These are phyloP conservation scores for Clitocybe nebularis DNA, from an alignment of 1,284 basidiomycete genomes.

Conservation along the genomic window DNA sequence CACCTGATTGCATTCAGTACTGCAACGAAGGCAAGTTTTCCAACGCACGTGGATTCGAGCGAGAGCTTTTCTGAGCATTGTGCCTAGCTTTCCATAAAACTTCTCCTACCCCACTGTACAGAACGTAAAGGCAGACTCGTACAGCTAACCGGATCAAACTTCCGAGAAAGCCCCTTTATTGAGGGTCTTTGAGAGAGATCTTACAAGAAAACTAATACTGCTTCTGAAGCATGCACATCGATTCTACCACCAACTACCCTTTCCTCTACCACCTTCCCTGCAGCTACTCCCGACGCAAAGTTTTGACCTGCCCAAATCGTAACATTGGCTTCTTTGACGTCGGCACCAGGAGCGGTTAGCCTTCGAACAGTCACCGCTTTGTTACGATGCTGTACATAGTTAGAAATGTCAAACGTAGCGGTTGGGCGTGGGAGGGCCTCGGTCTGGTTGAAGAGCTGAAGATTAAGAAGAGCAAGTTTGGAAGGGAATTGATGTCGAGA, in stretches of 20 bases:
- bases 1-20: too few relatives aligned
- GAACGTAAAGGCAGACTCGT: too few relatives aligned
- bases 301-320: conserved; percentile 49
- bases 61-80: too few relatives aligned
- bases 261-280: conserved; percentile 36
- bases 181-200: too few relatives aligned
- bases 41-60: too few relatives aligned
- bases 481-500: conserved; percentile 29
- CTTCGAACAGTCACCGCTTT: conserved; percentile 30
- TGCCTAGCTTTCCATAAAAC: too few relatives aligned
- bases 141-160: too few relatives aligned
- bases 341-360: conserved; percentile 42
- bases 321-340: conserved; percentile 36
- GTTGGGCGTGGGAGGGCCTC: conserved; percentile 33
- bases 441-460: conserved; percentile 46
- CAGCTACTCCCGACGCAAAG: conserved; percentile 35
- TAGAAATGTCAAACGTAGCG: conserved; percentile 40
- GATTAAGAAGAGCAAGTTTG: conserved; percentile 44
- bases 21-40: too few relatives aligned
- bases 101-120: too few relatives aligned
- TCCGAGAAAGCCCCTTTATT: too few relatives aligned
- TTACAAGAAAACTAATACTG: conserved; percentile 32
- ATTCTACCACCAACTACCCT: conserved; percentile 29
- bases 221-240: conserved; percentile 39
- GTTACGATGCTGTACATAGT: conserved; percentile 26